Evolutionary conservation across 2,329 filamentous ascomycete species (phyloP), one percentile per base, ranked within the genome.

Genomic region (Didymella arachidicola): DNA sequence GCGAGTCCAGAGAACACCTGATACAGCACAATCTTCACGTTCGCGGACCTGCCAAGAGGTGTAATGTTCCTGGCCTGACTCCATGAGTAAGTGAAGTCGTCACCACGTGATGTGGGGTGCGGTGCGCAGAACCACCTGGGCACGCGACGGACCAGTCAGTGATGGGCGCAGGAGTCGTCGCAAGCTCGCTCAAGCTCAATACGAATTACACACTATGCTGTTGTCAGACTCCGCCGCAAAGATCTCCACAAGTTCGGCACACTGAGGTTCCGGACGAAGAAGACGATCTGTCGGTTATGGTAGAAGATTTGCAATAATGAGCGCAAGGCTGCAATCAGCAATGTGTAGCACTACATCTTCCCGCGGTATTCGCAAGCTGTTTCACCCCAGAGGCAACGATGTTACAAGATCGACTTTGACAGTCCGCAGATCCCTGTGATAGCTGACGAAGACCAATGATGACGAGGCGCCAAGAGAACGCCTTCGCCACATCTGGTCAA

Each of bases 381-480:
- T 44, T 56, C 42, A 60, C 47, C 22, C 12, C 42, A 47, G 30
- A 55, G 52, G 52, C 50, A 60, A 52, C 57, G 47, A 60, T 60
- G 47, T 60, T 60, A 38, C 57, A 60, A 47, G 57, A 56, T 60
- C 57, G 43, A 26, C 57, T 55, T 25, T 48, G 41, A 48, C 42
- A 48, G 22, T 26, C 38, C 39, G 55, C 45, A 47, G 53, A 56
- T 56, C 41, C 46, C 12, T 51, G 14, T 50, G 56, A 48, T 51
- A 32, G 51, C 46, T 51, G 41, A 51, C 42, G 43, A 42, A 44
- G 52, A 50, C 57, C 57, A 60, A 60, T 60, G 47, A 32, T 38
- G 45, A 48, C 39, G 53, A 56, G 53, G 39, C 44, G 51, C 51
- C 57, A 52, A 56, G 43, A 25, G 11, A 26, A 16, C 19, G 25